Conservation (phyloP, 139 green algal species). For the Chlamydomonas sp. region DNA sequence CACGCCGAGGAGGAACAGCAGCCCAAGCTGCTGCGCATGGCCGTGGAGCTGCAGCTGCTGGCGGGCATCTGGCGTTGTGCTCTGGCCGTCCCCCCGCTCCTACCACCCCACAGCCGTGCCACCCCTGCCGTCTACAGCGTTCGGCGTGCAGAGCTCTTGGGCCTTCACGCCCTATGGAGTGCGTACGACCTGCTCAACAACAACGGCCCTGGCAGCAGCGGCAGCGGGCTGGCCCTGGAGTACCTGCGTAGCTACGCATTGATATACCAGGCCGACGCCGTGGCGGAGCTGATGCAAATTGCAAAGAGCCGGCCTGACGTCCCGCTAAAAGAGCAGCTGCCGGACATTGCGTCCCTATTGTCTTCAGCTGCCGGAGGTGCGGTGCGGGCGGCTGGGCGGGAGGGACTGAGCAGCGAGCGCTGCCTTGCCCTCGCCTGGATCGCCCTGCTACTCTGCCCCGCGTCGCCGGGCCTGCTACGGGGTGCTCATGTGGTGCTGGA, state of each 20-base stretch:
- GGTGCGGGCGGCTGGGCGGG: background rate
- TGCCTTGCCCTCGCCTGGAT: background rate
- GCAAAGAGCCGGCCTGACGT: background rate
- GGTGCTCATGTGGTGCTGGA: background rate
- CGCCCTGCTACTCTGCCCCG: background rate
- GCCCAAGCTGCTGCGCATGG: background rate
- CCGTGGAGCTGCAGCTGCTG: background rate
- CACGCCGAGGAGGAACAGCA: background rate
- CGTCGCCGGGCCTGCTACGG: background rate
- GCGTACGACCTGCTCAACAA: background rate
- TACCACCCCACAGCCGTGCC: background rate
- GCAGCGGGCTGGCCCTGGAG: background rate
- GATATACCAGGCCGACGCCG: background rate
- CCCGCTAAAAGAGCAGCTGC: background rate
- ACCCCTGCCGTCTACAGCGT: background rate
- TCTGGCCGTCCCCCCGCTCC: background rate
- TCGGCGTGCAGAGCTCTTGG: background rate
- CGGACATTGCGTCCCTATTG: background rate
- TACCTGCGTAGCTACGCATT: background rate
- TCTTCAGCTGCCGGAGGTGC: background rate
- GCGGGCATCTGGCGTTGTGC: background rate
- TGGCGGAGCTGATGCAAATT: background rate
- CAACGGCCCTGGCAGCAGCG: too few species aligned
- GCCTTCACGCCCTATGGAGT: background rate
- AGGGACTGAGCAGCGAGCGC: background rate